A percentile compares a stretch with the other conserved stretches of the same genome.
Conservation (phyloP, 257 asterid species). For the Verbascum thapsus region DNA sequence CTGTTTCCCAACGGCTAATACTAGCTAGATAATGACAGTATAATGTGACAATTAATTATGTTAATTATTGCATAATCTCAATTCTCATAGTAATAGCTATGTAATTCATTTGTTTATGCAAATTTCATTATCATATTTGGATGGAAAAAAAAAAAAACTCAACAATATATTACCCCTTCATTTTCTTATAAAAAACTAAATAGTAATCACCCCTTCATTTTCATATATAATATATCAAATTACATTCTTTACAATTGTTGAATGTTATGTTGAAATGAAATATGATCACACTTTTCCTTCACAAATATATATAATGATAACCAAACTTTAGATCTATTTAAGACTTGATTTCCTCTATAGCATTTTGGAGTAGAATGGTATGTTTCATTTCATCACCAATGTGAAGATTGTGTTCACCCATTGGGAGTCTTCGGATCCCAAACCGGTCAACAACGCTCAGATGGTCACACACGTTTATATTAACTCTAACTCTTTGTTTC, state of each 20-base stretch:
- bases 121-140: not conserved
- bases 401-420: constrained; percentile 82
- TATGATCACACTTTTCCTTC: constrained; percentile 24
- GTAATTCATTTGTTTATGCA: not conserved
- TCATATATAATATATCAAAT: constrained; percentile 25
- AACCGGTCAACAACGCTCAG: constrained; percentile 60
- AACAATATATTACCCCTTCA: too few species aligned
- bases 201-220: constrained; percentile 16
- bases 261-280: constrained; percentile 26
- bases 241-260: constrained; percentile 34
- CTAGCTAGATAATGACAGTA: constrained; percentile 28
- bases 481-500: constrained; percentile 40
- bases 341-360: constrained; percentile 39
- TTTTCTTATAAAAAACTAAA: not conserved
- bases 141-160: not conserved
- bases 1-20: constrained; percentile 34
- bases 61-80: constrained; percentile 11
- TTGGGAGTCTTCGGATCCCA: constrained; percentile 74
- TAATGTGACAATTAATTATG: constrained; percentile 14
- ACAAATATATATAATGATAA: not conserved
- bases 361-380: constrained; percentile 48
- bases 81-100: not conserved
- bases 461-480: constrained; percentile 62
- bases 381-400: constrained; percentile 67
- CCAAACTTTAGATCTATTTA: constrained; percentile 27